A percentile compares a stretch with the other conserved stretches of the same genome.
phyloP scores from a whole-genome alignment of 2,329 filamentous ascomycete genomes.

The Claviceps spartinae region DNA sequence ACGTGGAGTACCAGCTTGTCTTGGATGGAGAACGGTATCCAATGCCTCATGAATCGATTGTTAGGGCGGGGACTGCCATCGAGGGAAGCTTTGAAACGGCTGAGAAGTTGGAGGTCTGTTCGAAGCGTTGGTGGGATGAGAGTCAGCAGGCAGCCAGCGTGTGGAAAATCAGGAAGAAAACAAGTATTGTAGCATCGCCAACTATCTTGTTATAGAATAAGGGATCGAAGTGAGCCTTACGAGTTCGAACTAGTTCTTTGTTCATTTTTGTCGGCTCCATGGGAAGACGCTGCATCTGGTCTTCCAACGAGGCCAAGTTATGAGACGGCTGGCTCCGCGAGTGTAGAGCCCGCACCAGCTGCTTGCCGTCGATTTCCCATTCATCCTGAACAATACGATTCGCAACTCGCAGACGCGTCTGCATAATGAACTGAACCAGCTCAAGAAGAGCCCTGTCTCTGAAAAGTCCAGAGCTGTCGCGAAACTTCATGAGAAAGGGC shows the following conservation, averaged over 20 bases:
- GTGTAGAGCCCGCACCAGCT: constrained; percentile 13
- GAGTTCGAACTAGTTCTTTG: constrained; percentile 33
- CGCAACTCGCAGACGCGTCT: constrained; percentile 16
- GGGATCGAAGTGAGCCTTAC: constrained; percentile 15
- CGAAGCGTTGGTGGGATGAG: background rate
- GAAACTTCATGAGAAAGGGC: constrained; percentile 14
- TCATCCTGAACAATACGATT: constrained; percentile 19
- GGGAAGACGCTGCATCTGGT: constrained; percentile 27
- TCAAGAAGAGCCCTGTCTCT: constrained; percentile 15
- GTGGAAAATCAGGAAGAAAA: background rate
- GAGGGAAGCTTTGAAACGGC: constrained; percentile 36
- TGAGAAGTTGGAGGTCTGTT: constrained; percentile 34
- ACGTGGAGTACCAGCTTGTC: constrained; percentile 35
- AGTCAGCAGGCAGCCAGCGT: background rate
- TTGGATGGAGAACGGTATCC: constrained; percentile 33
- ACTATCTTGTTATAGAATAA: background rate
- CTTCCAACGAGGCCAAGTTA: constrained; percentile 16
- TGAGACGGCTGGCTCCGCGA: constrained; percentile 8
- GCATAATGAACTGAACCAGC: constrained; percentile 16
- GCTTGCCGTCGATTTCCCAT: constrained; percentile 15
- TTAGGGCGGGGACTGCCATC: constrained; percentile 32
- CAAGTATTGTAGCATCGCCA: background rate
- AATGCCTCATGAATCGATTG: constrained; percentile 33
- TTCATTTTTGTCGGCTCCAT: constrained; percentile 29
- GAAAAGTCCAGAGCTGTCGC: constrained; percentile 13